These are phyloP conservation scores for Populus euphratica DNA, from an alignment of 345 rosid genomes.

Conservation along the genomic window DNA sequence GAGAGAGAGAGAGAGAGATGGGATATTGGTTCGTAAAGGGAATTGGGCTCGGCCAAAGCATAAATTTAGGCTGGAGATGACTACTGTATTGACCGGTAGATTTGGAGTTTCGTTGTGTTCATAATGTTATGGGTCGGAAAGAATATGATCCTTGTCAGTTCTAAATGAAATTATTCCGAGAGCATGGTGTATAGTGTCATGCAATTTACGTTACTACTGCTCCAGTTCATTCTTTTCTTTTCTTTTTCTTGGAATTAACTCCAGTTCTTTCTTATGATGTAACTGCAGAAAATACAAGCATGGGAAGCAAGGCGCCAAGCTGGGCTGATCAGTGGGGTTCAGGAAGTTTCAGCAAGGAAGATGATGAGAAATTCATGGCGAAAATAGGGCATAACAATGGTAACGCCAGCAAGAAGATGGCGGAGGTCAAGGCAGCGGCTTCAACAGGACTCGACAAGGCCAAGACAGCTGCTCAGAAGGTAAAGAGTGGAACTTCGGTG, in stretches of 20 bases:
- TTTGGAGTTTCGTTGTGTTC: neutral
- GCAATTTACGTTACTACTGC: too few species aligned
- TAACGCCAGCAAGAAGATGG: conserved; percentile 10
- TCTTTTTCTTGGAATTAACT: neutral
- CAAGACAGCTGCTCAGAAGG: conserved; percentile 22
- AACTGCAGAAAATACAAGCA: neutral
- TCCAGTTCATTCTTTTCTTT: neutral
- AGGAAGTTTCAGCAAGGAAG: neutral
- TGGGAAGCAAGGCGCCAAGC: conserved; percentile 20
- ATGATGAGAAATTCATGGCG: conserved; percentile 6
- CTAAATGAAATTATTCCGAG: too few species aligned
- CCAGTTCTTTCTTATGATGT: neutral
- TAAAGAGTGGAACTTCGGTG: conserved; percentile 17
- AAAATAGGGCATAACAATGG: conserved; percentile 1
- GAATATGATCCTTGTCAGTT: too few species aligned
- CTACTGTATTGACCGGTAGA: neutral
- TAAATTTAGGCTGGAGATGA: neutral
- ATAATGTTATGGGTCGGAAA: too few species aligned
- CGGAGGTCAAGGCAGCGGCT: conserved; percentile 24
- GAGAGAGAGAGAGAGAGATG: neutral
- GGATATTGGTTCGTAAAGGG: neutral
- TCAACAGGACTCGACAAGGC: conserved; percentile 18
- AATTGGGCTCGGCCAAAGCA: neutral
- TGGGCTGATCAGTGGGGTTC: conserved; percentile 27
- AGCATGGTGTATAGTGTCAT: too few species aligned